Conservation (phyloP, 2,329 filamentous ascomycete species). For the Cadophora sp. region DNA sequence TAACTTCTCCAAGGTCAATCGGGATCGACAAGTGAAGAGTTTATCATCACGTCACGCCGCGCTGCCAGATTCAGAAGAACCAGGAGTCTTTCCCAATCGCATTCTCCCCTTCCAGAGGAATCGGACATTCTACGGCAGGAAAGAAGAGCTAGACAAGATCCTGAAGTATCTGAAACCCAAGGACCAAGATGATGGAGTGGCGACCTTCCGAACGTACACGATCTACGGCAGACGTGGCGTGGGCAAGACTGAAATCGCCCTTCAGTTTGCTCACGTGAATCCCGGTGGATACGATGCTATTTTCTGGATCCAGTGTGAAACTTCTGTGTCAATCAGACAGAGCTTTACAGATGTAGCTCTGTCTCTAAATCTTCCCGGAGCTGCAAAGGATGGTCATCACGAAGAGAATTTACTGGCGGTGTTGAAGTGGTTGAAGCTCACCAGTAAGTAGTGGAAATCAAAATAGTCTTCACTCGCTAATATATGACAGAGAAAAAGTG, state of each 20-base stretch:
- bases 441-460: conserved; percentile 22
- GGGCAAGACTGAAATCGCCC: conserved; percentile 38
- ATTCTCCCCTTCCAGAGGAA: conserved; percentile 26
- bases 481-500: conserved; percentile 16
- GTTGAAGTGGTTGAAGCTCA: conserved; percentile 32
- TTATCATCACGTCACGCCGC: conserved; percentile 25
- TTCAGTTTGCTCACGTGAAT: conserved; percentile 37
- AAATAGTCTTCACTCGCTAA: neutral
- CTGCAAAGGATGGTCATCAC: conserved; percentile 28
- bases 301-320: conserved; percentile 43
- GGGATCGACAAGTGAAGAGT: conserved; percentile 25
- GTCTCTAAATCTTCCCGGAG: conserved; percentile 37
- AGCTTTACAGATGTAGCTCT: conserved; percentile 43
- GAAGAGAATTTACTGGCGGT: conserved; percentile 34
- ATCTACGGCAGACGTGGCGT: conserved; percentile 41
- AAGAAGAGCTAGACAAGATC: conserved; percentile 37
- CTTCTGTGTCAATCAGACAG: conserved; percentile 36
- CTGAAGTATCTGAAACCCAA: conserved; percentile 28
- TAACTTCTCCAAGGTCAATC: conserved; percentile 31
- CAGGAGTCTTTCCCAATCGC: conserved; percentile 26
- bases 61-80: conserved; percentile 23
- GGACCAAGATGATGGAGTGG: conserved; percentile 7
- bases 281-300: conserved; percentile 38
- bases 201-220: conserved; percentile 35
- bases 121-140: conserved; percentile 36